phyloP scores from a whole-genome alignment of 345 rosid genomes.

The Rhodomyrtus tomentosa region DNA sequence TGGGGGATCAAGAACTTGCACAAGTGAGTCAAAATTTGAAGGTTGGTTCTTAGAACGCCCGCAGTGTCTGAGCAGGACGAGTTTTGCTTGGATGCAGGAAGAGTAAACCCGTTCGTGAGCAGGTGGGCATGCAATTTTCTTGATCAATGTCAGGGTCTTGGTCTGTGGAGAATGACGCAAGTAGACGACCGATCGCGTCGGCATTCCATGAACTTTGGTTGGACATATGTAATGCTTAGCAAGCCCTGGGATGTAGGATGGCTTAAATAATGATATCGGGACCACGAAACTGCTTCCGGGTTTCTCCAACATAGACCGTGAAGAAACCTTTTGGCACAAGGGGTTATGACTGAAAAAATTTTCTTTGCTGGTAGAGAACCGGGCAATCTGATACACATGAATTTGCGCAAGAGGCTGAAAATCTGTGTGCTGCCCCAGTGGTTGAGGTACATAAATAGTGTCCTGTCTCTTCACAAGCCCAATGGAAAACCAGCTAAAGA shows the following conservation, averaged over 20 bases:
- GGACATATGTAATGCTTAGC: slow-evolving; percentile 1
- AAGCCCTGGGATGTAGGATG: slow-evolving; percentile 32
- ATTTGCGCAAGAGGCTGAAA: neutral
- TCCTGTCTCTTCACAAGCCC: neutral
- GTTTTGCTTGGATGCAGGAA: slow-evolving; percentile 8
- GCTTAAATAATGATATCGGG: slow-evolving; percentile 29
- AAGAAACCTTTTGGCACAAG: neutral
- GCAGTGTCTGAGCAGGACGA: slow-evolving; percentile 18
- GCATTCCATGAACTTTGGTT: neutral
- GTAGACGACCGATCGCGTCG: slow-evolving; percentile 1
- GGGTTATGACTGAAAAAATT: too few relatives aligned
- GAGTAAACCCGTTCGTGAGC: slow-evolving; percentile 18
- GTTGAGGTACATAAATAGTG: neutral
- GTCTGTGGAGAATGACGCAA: slow-evolving; percentile 6
- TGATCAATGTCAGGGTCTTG: too few relatives aligned
- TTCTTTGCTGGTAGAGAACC: too few relatives aligned
- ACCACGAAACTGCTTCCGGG: slow-evolving; percentile 21
- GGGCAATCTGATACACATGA: too few relatives aligned
- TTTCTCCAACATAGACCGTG: slow-evolving; percentile 47
- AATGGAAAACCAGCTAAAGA: too few relatives aligned
- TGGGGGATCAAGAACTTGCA: slow-evolving; percentile 18
- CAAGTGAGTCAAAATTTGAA: slow-evolving; percentile 12
- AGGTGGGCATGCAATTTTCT: slow-evolving; percentile 20
- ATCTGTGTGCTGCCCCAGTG: neutral
- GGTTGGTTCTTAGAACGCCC: slow-evolving; percentile 7